These are phyloP conservation scores for Plasmodium relictum DNA, from an alignment of 169 alveolate genomes.

Conservation along the genomic window DNA sequence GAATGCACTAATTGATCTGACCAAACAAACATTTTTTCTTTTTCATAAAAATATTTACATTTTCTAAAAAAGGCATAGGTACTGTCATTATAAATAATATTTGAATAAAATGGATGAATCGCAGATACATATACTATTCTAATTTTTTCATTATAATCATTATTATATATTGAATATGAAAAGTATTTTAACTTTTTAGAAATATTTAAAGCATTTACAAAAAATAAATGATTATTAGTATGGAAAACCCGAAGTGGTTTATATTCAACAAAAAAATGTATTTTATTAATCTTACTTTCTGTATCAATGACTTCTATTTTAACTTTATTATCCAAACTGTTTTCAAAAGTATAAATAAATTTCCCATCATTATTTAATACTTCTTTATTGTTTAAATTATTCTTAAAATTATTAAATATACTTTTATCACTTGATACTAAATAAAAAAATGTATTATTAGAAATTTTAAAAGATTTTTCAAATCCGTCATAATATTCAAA, in stretches of 20 bases:
- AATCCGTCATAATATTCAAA: conserved; percentile 65
- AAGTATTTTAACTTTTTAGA: conserved; percentile 25
- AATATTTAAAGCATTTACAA: conserved; percentile 30
- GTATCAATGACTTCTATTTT: conserved; percentile 53
- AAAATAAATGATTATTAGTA: conserved; percentile 38
- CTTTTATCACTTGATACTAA: conserved; percentile 23
- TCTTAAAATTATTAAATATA: conserved; percentile 16
- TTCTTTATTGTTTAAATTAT: not conserved
- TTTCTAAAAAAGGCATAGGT: conserved; percentile 31
- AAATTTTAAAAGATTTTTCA: conserved; percentile 28
- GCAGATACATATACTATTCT: conserved; percentile 52
- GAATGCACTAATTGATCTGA: conserved; percentile 15
- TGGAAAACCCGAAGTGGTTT: conserved; percentile 55
- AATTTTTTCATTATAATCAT: conserved; percentile 36
- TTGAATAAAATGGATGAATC: conserved; percentile 38
- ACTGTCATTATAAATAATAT: not conserved
- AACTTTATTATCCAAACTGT: conserved; percentile 5
- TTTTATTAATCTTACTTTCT: conserved; percentile 30
- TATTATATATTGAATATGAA: conserved; percentile 53
- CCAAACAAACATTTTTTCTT: conserved; percentile 63
- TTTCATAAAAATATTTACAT: conserved; percentile 69
- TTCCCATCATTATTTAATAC: not conserved
- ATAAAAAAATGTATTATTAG: conserved; percentile 34
- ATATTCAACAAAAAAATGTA: conserved; percentile 11
- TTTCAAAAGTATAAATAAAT: conserved; percentile 34